A percentile compares a stretch with the other conserved stretches of the same genome.
phyloP scores from a whole-genome alignment of 108 stramenopile genomes.

The Skeletonema tropicum region DNA sequence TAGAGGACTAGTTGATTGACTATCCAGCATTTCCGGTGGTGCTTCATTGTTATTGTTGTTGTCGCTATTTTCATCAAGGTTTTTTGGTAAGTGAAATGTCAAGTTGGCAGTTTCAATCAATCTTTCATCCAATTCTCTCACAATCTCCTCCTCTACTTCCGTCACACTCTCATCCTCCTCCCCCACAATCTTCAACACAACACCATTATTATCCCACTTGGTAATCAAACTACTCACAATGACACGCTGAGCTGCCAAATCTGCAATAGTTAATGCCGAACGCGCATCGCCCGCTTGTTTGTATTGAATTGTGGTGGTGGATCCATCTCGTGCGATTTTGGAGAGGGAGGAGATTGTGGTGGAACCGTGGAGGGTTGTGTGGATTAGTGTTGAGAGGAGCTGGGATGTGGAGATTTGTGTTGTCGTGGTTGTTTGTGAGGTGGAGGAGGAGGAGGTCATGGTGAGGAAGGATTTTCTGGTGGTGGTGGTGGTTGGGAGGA shows the following conservation, averaged over 20 bases:
- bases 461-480: too few species aligned
- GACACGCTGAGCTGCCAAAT: conserved; percentile 55
- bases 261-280: conserved; percentile 63
- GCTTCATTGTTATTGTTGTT: neutral
- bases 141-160: neutral
- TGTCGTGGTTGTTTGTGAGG: too few species aligned
- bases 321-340: neutral
- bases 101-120: conserved; percentile 7
- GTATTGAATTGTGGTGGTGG: conserved; percentile 7
- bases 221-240: conserved; percentile 38
- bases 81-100: neutral
- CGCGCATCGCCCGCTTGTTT: conserved; percentile 58
- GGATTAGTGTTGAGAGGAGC: neutral
- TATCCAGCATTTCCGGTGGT: conserved; percentile 19
- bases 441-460: too few species aligned
- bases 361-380: neutral
- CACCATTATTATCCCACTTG: neutral
- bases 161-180: conserved; percentile 31
- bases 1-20: conserved; percentile 38
- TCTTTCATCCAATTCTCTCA: conserved; percentile 7
- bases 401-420: too few species aligned
- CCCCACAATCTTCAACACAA: conserved; percentile 31
- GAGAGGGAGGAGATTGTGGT: neutral
- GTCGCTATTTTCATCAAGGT: neutral
- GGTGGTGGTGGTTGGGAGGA: too few species aligned